phyloP scores from a whole-genome alignment of 495 filamentous ascomycete genomes.

The Penicillium tannophilum region DNA sequence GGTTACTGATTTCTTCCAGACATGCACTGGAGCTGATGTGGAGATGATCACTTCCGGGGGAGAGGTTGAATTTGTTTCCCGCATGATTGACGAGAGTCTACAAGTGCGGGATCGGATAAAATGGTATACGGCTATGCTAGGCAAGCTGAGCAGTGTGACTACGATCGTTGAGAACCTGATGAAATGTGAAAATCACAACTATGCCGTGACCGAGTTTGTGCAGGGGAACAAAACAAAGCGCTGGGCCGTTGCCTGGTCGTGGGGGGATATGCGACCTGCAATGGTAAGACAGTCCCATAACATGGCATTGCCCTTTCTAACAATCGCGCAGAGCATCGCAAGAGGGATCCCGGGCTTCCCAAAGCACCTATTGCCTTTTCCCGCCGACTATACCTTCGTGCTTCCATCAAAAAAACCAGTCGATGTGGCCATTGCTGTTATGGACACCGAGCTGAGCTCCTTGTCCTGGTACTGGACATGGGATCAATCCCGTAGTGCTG shows the following conservation, averaged over 20 bases:
- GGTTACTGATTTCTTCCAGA: conserved; percentile 25
- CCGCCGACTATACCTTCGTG: conserved; percentile 56
- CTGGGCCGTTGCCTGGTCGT: conserved; percentile 92
- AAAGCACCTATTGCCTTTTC: conserved; percentile 62
- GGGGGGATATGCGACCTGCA: conserved; percentile 64
- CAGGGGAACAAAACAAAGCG: conserved; percentile 79
- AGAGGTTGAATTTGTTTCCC: conserved; percentile 75
- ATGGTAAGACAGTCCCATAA: conserved; percentile 42
- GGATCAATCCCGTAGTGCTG: conserved; percentile 41
- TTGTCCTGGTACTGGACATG: conserved; percentile 58
- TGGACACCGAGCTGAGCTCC: conserved; percentile 43
- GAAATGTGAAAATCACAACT: conserved; percentile 67
- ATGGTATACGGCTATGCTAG: conserved; percentile 94
- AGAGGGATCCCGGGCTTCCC: conserved; percentile 57
- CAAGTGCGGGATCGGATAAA: conserved; percentile 59
- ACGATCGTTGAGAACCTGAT: conserved; percentile 62
- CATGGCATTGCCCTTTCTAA: conserved; percentile 1
- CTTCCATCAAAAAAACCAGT: conserved; percentile 28
- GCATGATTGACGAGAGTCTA: conserved; percentile 76
- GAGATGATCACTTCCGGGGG: conserved; percentile 91
- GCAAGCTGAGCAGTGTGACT: conserved; percentile 74
- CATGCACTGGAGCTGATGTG: conserved; percentile 76
- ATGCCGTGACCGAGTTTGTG: conserved; percentile 77
- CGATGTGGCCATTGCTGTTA: conserved; percentile 27
- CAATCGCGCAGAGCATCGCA: conserved; percentile 48